Evolutionary conservation across 352 stramenopile genomes (phyloP), one percentile per base, ranked within the genome.

Genomic region (Phytophthora multivora): DNA sequence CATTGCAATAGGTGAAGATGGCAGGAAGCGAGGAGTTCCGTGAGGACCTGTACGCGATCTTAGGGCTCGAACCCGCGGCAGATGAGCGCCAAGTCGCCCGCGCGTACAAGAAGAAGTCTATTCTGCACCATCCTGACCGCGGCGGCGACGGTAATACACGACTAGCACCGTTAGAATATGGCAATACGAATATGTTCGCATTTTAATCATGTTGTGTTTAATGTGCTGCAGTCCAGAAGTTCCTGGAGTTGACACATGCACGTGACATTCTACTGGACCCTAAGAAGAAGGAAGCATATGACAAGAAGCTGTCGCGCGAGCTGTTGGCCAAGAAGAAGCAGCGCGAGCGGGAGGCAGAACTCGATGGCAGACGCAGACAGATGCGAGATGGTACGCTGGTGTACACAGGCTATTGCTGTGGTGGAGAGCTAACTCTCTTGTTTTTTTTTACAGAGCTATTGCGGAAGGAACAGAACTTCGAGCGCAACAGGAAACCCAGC

Each of bases 21-120:
- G 71, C 65, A 64, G 71, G 71, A 28, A 57, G 64, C 42, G 64
- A 75, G 35, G 66, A 72, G 47, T 80, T 77, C 38, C 71, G 66
- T 16, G 66, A 73, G 45, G 84, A 91, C 43, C 62, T 90, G 43
- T 95, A 95, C 63, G 83, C 80, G 52, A 78, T 95, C 42, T 73
- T 95, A 28, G 86, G 83, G 9, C 75, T 95, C 38, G 84, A 91
- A 31, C 57, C 74, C 45, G 83, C 79, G 38, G 69, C 76, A 6
- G 75, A 90, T 51, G 78, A 84, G 61, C 80, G 86, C 36, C 73
- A 88, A 28, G 78, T 95, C 15, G 78, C 81, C n/a, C 81, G 81
- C 50, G 86, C 86, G 1, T 95, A 93, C 64, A 93, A 90, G 66
- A 91, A 91, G 70, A 88, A 86, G 67, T 91, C 80, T 7, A 79